Evolutionary conservation across 345 rosid species (phyloP).

Genomic region (Eucalyptus cloeziana): DNA sequence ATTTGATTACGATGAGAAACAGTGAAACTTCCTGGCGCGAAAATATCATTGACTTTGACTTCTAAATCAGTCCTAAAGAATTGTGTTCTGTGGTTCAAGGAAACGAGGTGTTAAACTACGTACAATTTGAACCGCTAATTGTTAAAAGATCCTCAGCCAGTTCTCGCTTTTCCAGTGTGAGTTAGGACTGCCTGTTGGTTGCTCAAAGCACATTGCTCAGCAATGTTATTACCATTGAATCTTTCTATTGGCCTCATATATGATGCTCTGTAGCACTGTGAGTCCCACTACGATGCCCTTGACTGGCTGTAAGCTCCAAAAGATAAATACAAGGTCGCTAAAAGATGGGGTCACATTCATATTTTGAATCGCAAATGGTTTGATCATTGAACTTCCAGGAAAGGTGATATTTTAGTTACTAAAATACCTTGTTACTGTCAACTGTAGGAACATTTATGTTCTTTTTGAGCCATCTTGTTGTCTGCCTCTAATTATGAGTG

Average conservation of each 20-base stretch:
- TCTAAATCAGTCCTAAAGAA: too few relatives aligned
- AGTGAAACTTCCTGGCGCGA: too few relatives aligned
- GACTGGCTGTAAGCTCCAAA: constrained; percentile 59
- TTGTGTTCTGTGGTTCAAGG: too few relatives aligned
- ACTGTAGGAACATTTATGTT: background rate
- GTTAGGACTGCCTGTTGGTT: too few relatives aligned
- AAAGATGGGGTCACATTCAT: constrained; percentile 77
- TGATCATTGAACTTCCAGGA: constrained; percentile 60
- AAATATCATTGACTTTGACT: too few relatives aligned
- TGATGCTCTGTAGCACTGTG: background rate
- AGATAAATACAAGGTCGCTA: constrained; percentile 70
- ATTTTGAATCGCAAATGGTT: constrained; percentile 80
- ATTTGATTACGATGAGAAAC: too few relatives aligned
- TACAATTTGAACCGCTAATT: too few relatives aligned
- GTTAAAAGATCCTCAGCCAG: too few relatives aligned
- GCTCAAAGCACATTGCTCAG: too few relatives aligned
- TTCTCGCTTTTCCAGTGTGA: too few relatives aligned
- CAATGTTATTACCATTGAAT: background rate
- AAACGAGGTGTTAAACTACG: too few relatives aligned
- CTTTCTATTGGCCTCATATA: background rate
- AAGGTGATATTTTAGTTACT: constrained; percentile 30
- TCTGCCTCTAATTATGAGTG: constrained; percentile 12
- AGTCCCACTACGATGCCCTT: constrained; percentile 9
- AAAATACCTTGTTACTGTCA: background rate
- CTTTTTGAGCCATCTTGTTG: background rate